Percentiles rank a stretch among this genome's conserved stretches.
phyloP scores from a whole-genome alignment of 768 basidiomycete species.

The Hemileccinum impolitum region DNA sequence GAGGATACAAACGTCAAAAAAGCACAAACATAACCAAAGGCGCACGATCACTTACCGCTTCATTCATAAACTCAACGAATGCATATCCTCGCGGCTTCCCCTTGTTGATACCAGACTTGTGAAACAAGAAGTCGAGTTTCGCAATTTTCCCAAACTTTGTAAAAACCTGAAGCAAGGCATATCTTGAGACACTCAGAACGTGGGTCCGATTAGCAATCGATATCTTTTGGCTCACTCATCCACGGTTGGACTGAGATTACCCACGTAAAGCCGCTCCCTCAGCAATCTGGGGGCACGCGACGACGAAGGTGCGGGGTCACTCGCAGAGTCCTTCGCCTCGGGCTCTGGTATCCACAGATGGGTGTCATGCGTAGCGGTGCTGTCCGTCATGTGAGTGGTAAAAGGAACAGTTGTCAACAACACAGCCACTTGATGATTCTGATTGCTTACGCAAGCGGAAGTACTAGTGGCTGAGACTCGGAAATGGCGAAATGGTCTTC shows the following conservation, averaged over 20 bases:
- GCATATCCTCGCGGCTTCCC: constrained; percentile 96
- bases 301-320: constrained; percentile 19
- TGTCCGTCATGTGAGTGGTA: constrained; percentile 12
- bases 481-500: too few relatives aligned
- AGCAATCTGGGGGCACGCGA: constrained; percentile 33
- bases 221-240: constrained; percentile 64
- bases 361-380: constrained; percentile 1
- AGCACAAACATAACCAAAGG: constrained; percentile 17
- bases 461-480: too few relatives aligned
- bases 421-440: too few relatives aligned
- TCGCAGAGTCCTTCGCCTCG: constrained; percentile 15
- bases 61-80: constrained; percentile 79
- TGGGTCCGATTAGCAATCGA: background rate
- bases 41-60: constrained; percentile 61
- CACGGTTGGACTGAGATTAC: constrained; percentile 82
- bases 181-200: constrained; percentile 45
- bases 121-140: constrained; percentile 92
- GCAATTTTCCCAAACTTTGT: constrained; percentile 90
- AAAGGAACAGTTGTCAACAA: too few relatives aligned
- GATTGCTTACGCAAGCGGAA: too few relatives aligned
- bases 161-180: constrained; percentile 85
- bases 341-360: constrained; percentile 34
- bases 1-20: constrained; percentile 26
- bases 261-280: constrained; percentile 83
- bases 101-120: constrained; percentile 83